Evolutionary conservation across 768 basidiomycete genomes (phyloP), one percentile per base, ranked within the genome.

Genomic region (Clathrus columnatus): DNA sequence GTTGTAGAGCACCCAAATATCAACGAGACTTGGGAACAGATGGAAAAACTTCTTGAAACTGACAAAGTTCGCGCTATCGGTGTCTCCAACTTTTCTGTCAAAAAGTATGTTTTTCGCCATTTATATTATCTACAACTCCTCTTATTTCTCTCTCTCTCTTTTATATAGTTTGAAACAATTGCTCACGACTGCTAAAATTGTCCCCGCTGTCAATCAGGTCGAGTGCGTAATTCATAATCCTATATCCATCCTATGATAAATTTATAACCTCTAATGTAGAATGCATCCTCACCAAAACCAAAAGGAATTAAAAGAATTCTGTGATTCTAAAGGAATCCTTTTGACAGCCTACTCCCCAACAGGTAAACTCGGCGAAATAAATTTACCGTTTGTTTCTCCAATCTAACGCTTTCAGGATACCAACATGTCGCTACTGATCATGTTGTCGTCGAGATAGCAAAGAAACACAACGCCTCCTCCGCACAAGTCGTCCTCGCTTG

Each of bases 71-170:
- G 65, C 51, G 74, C 78, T 1, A 78, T 82, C 57, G 80, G 81
- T 0, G 78, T 83, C 46, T 78, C 77, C 63, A 83, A 83, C 63
- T 82, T 82, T 61, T 79, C 77, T 4, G 67, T 80, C 54, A 78
- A 80, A 60, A 80, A 71, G 77, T 80, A 53, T 17, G 73, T 64
- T 11, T 49, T 32, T 16, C 41, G 23, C 10, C 2, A 21, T 18
- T n/a, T n/a, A n/a, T n/a, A n/a, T n/a, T n/a, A n/a, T n/a, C 7
- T 54, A 26, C 42, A 17, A n/a, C 6, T 47, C 16, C 4, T 5
- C 16, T 32, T 57, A 36, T 36, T 14, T 36, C 36, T 36, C 2
- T 14, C 36, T 14, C 7, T 36, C 11, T 36, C 10, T 36, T 32
- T 32, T 7, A 32, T 18, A 52, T n/a, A 52, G 51, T 20, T 55